Evolutionary conservation across 768 basidiomycete genomes (phyloP).

Genomic region (Podaxis pistillaris): DNA sequence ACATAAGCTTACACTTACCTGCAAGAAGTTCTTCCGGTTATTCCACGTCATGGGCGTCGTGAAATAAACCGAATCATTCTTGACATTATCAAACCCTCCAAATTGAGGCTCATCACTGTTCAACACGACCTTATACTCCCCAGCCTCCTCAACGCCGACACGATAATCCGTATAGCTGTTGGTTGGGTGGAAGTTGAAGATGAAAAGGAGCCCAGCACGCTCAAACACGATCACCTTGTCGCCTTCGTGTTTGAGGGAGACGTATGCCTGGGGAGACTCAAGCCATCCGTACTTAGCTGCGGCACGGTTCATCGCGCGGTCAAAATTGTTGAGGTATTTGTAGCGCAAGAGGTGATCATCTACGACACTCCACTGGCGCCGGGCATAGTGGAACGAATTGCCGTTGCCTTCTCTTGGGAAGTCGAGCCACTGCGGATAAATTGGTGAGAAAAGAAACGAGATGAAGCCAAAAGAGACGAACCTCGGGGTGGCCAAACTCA

Average conservation of each 20-base stretch:
- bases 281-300: constrained; percentile 88
- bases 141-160: constrained; percentile 82
- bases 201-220: constrained; percentile 88
- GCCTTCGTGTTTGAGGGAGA: constrained; percentile 89
- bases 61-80: constrained; percentile 58
- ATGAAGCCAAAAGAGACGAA: constrained; percentile 28
- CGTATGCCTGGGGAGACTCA: constrained; percentile 79
- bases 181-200: constrained; percentile 97
- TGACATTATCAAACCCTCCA: constrained; percentile 87
- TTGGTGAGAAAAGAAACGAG: neutral
- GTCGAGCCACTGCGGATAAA: constrained; percentile 82
- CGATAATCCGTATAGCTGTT: constrained; percentile 92
- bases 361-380: constrained; percentile 94
- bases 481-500: constrained; percentile 98
- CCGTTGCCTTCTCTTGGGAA: constrained; percentile 96
- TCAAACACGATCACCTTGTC: constrained; percentile 96
- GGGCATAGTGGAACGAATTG: constrained; percentile 95
- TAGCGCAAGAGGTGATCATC: constrained; percentile 89
- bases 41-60: constrained; percentile 93
- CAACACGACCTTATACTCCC: constrained; percentile 81
- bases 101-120: constrained; percentile 85
- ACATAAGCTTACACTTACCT: constrained; percentile 46
- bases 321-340: constrained; percentile 91
- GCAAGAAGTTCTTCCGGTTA: constrained; percentile 83
- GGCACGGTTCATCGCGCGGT: constrained; percentile 84